Base-by-base conservation (phyloP, 2,329 filamentous ascomycete species). In the Talaromyces sp. region DNA sequence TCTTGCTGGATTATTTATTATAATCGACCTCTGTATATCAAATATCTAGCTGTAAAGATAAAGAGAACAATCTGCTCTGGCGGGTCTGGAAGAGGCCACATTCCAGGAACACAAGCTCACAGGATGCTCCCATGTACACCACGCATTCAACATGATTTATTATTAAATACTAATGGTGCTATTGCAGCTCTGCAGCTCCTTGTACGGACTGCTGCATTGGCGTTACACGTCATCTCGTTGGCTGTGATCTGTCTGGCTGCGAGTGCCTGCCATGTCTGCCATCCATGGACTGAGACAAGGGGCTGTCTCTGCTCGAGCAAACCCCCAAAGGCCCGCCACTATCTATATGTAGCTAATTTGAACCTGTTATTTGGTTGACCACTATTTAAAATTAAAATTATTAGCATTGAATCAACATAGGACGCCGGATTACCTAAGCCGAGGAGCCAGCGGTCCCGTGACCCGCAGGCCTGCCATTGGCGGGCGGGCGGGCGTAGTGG, bases 171-270 rank as follows among this genome's bases (percentile, higher is more conserved):
- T n/a, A 17, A 42, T 17, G 13, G 17, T n/a, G 13, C 17, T n/a
- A 44, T 44, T 25, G 51, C 25, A 51, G 52, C 49, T 28, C 49
- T 49, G 49, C 44, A 42, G 51, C 44, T 55, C 55, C 55, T 49
- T 27, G 28, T 25, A 30, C 58, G 58, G 47, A 15, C 30, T 55
- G 49, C 58, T 49, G n/a, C 17, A 55, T 60, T 22, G 51, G 51
- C 51, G 7, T 25, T 60, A 60, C 51, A 36, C 25, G 33, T 42
- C 36, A 60, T 17, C 32, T 15, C 27, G 19, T 17, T 54, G 17
- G 27, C 22, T 57, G 53, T 22, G 27, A 19, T 39, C 36, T 47
- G 25, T 10, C 25, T 13, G 33, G 33, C 33, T 15, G 36, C 36
- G 15, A 36, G 4, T 39, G 15, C 2, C 5, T n/a, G 15, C 15